A percentile compares a stretch with the other conserved stretches of the same genome.
Conservation (phyloP, 2,329 filamentous ascomycete species). For the Trichocomaceae sp. region DNA sequence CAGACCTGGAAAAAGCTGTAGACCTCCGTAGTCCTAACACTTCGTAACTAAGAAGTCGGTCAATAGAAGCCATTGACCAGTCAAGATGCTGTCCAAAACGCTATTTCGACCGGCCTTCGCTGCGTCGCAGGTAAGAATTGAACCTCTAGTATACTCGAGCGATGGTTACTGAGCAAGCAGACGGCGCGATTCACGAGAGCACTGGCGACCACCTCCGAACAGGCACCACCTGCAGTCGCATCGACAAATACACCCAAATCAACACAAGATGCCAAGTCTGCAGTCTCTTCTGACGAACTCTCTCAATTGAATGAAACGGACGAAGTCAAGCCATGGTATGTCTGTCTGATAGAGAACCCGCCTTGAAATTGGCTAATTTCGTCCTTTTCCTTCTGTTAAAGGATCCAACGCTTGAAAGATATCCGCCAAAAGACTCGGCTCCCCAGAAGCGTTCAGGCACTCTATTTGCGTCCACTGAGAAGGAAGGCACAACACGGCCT, state of each 20-base stretch:
- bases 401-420: conserved; percentile 32
- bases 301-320: neutral
- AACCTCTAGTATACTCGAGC: neutral
- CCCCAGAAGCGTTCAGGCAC: conserved; percentile 73
- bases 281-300: neutral
- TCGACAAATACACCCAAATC: neutral
- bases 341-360: neutral
- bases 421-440: conserved; percentile 46
- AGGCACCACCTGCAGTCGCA: neutral
- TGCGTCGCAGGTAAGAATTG: conserved; percentile 6
- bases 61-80: conserved; percentile 9
- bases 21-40: neutral
- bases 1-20: neutral
- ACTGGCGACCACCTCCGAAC: conserved; percentile 8
- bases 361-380: conserved; percentile 2
- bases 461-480: conserved; percentile 78
- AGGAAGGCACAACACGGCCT: conserved; percentile 67
- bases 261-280: neutral
- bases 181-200: conserved; percentile 9
- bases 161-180: conserved; percentile 3
- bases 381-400: conserved; percentile 13
- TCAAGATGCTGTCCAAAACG: conserved; percentile 8
- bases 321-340: conserved; percentile 11
- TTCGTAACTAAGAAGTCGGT: neutral
- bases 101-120: conserved; percentile 2